Evolutionary conservation across 768 basidiomycete genomes (phyloP).

Genomic region (Cystofilobasidium macerans): DNA sequence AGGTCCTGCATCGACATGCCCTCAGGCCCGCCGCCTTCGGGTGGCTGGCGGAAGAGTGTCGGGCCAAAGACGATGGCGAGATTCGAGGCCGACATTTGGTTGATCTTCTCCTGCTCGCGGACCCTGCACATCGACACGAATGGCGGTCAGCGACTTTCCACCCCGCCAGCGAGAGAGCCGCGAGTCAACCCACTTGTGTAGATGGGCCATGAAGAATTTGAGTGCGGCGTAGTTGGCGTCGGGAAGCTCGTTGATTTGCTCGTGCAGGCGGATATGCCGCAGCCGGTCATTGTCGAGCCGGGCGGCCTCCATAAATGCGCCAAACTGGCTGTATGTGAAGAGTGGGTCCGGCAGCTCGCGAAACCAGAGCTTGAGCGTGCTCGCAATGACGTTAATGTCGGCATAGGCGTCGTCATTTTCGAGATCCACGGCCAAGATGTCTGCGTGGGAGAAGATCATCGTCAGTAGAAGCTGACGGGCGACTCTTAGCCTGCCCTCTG

Average conservation of each 20-base stretch:
- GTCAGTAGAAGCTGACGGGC: background rate
- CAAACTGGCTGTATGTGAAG: conserved; percentile 68
- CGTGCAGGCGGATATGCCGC: conserved; percentile 89
- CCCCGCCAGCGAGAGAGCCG: background rate
- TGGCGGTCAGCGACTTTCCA: too few relatives aligned
- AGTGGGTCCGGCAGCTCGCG: conserved; percentile 91
- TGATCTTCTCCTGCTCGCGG: conserved; percentile 58
- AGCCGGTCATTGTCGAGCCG: conserved; percentile 91
- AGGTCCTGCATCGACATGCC: conserved; percentile 23
- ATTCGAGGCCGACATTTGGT: conserved; percentile 88
- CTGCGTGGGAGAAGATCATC: conserved; percentile 38
- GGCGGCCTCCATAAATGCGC: conserved; percentile 89
- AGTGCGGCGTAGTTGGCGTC: conserved; percentile 98
- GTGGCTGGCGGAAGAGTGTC: conserved; percentile 73
- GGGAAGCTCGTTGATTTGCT: conserved; percentile 92
- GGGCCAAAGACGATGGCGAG: conserved; percentile 95
- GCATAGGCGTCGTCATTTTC: conserved; percentile 73
- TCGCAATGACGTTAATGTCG: conserved; percentile 94
- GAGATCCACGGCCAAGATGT: conserved; percentile 76
- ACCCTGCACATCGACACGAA: conserved; percentile 47
- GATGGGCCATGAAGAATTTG: conserved; percentile 87
- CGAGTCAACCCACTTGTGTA: conserved; percentile 56
- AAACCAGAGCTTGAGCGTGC: conserved; percentile 89
- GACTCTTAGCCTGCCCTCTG: background rate
- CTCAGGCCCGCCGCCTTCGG: conserved; percentile 26